Conservation (phyloP, 202 grass and related monocot species). For the Panicum virgatum region DNA sequence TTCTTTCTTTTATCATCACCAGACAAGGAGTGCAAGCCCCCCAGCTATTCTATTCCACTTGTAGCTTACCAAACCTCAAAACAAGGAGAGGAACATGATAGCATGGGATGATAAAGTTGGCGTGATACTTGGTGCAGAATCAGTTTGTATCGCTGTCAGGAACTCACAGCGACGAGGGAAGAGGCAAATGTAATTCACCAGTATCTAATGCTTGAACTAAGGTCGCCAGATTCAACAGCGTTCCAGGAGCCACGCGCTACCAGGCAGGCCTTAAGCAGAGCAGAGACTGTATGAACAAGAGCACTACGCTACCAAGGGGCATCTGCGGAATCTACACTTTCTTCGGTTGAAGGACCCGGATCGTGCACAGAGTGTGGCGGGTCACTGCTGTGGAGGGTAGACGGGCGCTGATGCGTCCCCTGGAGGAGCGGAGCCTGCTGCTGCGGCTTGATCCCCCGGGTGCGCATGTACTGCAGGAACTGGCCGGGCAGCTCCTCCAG, state of each 20-base stretch:
- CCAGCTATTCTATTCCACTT: background rate
- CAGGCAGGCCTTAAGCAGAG: background rate
- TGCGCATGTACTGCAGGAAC: slow-evolving; percentile 80
- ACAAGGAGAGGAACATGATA: background rate
- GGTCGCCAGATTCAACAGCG: background rate
- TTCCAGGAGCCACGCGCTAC: background rate
- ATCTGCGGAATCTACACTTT: slow-evolving; percentile 30
- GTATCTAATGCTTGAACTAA: background rate
- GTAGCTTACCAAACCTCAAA: background rate
- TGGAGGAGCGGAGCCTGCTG: background rate
- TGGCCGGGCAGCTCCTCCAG: slow-evolving; percentile 90
- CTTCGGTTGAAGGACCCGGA: background rate
- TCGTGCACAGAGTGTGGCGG: background rate
- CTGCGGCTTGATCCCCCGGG: slow-evolving; percentile 68
- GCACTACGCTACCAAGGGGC: slow-evolving; percentile 9
- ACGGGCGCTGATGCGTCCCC: slow-evolving; percentile 5
- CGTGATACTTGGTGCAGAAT: background rate
- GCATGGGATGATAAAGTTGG: background rate
- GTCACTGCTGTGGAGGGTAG: slow-evolving; percentile 21
- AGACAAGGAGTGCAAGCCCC: background rate
- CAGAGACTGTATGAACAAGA: background rate
- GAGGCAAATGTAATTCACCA: no score
- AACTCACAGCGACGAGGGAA: no score
- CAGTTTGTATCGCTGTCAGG: background rate
- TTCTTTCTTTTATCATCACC: background rate